Conservation (phyloP, 345 rosid species). For the Heritiera littoralis region DNA sequence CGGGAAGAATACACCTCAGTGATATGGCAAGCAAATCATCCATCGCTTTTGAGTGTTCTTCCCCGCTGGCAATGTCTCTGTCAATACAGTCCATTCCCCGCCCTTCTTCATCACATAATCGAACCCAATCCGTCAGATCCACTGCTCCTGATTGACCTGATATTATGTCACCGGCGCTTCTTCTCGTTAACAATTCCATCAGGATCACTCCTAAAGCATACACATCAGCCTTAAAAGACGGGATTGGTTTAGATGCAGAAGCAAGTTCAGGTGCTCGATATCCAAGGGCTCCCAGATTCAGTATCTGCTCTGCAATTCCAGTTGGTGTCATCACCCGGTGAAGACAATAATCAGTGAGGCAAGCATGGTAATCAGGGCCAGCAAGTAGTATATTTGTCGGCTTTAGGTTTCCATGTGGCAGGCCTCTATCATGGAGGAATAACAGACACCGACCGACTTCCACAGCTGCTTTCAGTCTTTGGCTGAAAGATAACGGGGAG, state of each 20-base stretch:
- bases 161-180: conserved; percentile 91
- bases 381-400: conserved; percentile 78
- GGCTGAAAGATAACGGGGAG: conserved; percentile 69
- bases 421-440: conserved; percentile 79
- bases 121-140: conserved; percentile 88
- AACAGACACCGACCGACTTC: conserved; percentile 76
- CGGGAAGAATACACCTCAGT: conserved; percentile 77
- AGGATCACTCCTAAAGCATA: conserved; percentile 87
- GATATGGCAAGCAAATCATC: conserved; percentile 82
- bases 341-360: conserved; percentile 75
- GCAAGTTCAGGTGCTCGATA: conserved; percentile 88
- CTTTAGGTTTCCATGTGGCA: conserved; percentile 86
- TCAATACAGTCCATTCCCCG: conserved; percentile 89
- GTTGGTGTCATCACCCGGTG: conserved; percentile 84
- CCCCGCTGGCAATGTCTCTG: conserved; percentile 82
- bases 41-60: conserved; percentile 80
- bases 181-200: conserved; percentile 85
- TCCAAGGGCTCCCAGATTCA: conserved; percentile 91
- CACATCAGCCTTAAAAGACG: conserved; percentile 77
- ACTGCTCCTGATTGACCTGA: conserved; percentile 96
- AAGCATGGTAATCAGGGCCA: conserved; percentile 48
- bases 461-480: conserved; percentile 74
- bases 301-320: conserved; percentile 83
- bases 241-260: conserved; percentile 61
- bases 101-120: conserved; percentile 82